A percentile compares a stretch with the other conserved stretches of the same genome.
Conservation (phyloP, 768 basidiomycete genomes). For the Paxillus involutus region DNA sequence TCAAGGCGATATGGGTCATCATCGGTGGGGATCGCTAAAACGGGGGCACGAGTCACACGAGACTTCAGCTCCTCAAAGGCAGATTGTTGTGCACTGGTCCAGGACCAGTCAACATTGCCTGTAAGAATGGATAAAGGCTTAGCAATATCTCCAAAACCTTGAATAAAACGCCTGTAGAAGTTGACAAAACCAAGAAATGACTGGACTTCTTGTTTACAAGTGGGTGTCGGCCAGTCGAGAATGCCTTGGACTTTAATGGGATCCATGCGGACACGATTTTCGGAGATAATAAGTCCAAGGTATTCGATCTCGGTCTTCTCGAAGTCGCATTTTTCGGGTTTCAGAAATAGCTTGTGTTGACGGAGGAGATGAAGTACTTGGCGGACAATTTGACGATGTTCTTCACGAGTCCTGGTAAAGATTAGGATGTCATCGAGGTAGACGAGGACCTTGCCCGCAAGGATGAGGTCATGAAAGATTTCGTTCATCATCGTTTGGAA, state of each 20-base stretch:
- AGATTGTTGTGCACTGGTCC: conserved; percentile 17
- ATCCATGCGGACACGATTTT: neutral
- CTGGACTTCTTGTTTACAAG: conserved; percentile 29
- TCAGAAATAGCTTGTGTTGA: neutral
- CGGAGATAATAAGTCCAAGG: neutral
- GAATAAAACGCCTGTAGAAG: conserved; percentile 36
- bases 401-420: conserved; percentile 25
- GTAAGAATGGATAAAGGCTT: conserved; percentile 29
- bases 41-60: conserved; percentile 16
- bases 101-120: conserved; percentile 25
- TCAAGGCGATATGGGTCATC: conserved; percentile 21
- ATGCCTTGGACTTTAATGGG: conserved; percentile 33
- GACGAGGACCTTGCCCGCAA: conserved; percentile 14
- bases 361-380: neutral
- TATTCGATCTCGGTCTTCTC: neutral
- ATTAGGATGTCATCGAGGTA: conserved; percentile 46
- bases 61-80: conserved; percentile 33
- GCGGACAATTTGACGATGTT: conserved; percentile 16
- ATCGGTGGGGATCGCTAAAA: conserved; percentile 15
- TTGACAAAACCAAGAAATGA: conserved; percentile 43
- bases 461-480: conserved; percentile 13
- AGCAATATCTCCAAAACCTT: conserved; percentile 28
- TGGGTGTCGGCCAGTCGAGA: conserved; percentile 41
- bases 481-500: conserved; percentile 29
- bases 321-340: neutral